A percentile compares a stretch with the other conserved stretches of the same genome.
Conservation (phyloP, 192 early-diverging fungal genomes). For the Coemansia sp. region DNA sequence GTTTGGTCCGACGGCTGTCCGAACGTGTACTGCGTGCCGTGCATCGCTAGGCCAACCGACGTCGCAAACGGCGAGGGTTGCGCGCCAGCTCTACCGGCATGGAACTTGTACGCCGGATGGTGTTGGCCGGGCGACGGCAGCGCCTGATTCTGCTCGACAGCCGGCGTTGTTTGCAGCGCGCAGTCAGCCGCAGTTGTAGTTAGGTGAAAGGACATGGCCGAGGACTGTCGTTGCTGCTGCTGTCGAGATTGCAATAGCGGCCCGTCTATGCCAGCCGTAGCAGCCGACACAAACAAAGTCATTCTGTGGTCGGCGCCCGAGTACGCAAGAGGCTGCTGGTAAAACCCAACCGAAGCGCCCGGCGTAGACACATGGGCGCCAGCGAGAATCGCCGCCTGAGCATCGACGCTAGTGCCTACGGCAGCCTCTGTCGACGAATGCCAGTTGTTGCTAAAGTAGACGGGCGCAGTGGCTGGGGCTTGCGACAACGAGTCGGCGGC, state of each 20-base stretch:
- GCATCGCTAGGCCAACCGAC: background rate
- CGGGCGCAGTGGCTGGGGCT: background rate
- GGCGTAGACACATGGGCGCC: slow-evolving; percentile 1
- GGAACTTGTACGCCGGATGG: background rate
- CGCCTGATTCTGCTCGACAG: slow-evolving; percentile 1
- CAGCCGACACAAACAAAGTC: slow-evolving; percentile 8
- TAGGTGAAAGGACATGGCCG: background rate
- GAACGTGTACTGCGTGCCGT: background rate
- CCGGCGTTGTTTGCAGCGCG: background rate
- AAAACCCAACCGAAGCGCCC: slow-evolving; percentile 3
- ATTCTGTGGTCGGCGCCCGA: slow-evolving; percentile 6
- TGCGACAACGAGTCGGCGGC: background rate
- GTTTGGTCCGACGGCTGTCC: background rate
- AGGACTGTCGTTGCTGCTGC: background rate
- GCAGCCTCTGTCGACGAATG: background rate
- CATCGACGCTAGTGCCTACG: background rate
- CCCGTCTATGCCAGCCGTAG: background rate
- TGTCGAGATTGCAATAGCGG: background rate
- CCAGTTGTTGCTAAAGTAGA: slow-evolving; percentile 8
- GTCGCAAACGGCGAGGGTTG: background rate
- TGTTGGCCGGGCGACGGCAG: slow-evolving; percentile 6
- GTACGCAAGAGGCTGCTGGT: slow-evolving; percentile 9
- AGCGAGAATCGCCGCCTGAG: background rate
- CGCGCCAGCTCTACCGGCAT: background rate
- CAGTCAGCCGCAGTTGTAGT: slow-evolving; percentile 4